Evolutionary conservation across 2,329 filamentous ascomycete species (phyloP).

Genomic region (Fusarium keratoplasticum): DNA sequence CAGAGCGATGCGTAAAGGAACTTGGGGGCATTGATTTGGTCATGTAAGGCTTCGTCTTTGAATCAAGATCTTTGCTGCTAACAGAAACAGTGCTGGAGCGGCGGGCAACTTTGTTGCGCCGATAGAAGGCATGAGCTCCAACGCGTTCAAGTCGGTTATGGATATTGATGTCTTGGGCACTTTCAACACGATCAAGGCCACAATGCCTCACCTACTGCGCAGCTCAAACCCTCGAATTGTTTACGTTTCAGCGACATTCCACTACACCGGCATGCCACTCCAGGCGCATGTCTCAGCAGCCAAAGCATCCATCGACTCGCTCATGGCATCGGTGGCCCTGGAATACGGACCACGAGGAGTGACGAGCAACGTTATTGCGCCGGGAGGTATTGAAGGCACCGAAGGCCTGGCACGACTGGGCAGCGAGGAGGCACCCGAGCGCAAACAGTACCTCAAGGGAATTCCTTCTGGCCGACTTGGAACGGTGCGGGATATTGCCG

Average conservation of each 20-base stretch:
- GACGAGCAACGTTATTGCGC: slow-evolving; percentile 88
- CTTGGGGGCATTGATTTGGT: slow-evolving; percentile 92
- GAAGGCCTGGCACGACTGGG: slow-evolving; percentile 79
- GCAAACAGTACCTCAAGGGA: slow-evolving; percentile 50
- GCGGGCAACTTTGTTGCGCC: slow-evolving; percentile 96
- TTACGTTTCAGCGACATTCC: slow-evolving; percentile 90
- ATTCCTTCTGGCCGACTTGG: slow-evolving; percentile 84
- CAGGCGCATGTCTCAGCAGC: slow-evolving; percentile 93
- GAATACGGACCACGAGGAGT: slow-evolving; percentile 92
- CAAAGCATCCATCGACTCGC: slow-evolving; percentile 89
- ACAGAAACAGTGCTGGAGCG: slow-evolving; percentile 78
- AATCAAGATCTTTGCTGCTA: background rate
- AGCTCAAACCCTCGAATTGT: slow-evolving; percentile 86
- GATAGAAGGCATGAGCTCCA: slow-evolving; percentile 82
- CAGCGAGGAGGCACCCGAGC: slow-evolving; percentile 51
- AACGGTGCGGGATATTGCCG: slow-evolving; percentile 86
- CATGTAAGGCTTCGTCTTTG: slow-evolving; percentile 70
- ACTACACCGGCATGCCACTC: slow-evolving; percentile 87
- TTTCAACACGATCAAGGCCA: slow-evolving; percentile 95
- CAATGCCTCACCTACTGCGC: slow-evolving; percentile 81
- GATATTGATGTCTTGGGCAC: slow-evolving; percentile 96
- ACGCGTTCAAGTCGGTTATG: slow-evolving; percentile 95
- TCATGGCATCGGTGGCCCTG: slow-evolving; percentile 82
- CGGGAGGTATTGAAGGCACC: slow-evolving; percentile 86
- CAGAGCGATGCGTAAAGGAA: slow-evolving; percentile 82